Percentiles rank a stretch among this genome's conserved stretches.
Evolutionary conservation across 1,284 basidiomycete species (phyloP).

Genomic region (Cryptococcus sp.): DNA sequence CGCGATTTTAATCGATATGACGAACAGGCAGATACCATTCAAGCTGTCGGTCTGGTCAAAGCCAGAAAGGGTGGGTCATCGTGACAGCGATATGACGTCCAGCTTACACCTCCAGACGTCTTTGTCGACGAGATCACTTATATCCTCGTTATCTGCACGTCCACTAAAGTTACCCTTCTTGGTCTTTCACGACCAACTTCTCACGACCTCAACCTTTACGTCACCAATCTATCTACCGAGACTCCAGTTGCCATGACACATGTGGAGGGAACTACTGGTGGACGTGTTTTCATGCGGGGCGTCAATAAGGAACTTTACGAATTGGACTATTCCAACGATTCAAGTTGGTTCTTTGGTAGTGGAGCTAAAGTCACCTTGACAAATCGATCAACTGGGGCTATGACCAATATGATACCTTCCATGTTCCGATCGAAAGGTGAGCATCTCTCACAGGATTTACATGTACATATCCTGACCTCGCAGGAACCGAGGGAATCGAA

Average conservation of each 20-base stretch:
- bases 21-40: slow-evolving; percentile 86
- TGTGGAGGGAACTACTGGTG: slow-evolving; percentile 71
- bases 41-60: slow-evolving; percentile 74
- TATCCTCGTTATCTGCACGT: slow-evolving; percentile 86
- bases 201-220: slow-evolving; percentile 80
- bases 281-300: slow-evolving; percentile 87
- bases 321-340: slow-evolving; percentile 82
- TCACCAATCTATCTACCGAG: slow-evolving; percentile 80
- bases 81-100: background rate
- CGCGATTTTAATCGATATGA: slow-evolving; percentile 63
- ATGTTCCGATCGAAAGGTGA: slow-evolving; percentile 19
- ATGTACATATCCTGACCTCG: background rate
- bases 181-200: slow-evolving; percentile 62
- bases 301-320: slow-evolving; percentile 88
- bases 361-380: slow-evolving; percentile 54
- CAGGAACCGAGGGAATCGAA: slow-evolving; percentile 40
- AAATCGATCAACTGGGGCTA: slow-evolving; percentile 29
- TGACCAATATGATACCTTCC: slow-evolving; percentile 30
- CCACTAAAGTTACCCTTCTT: slow-evolving; percentile 74
- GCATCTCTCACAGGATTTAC: background rate
- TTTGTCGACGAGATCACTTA: slow-evolving; percentile 91
- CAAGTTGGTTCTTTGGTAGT: slow-evolving; percentile 71
- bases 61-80: slow-evolving; percentile 49
- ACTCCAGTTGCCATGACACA: slow-evolving; percentile 69
- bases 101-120: slow-evolving; percentile 51